Percentiles rank a stretch among this genome's conserved stretches.
Conservation (phyloP, 2,329 filamentous ascomycete species). For the Verticillium isaacii region DNA sequence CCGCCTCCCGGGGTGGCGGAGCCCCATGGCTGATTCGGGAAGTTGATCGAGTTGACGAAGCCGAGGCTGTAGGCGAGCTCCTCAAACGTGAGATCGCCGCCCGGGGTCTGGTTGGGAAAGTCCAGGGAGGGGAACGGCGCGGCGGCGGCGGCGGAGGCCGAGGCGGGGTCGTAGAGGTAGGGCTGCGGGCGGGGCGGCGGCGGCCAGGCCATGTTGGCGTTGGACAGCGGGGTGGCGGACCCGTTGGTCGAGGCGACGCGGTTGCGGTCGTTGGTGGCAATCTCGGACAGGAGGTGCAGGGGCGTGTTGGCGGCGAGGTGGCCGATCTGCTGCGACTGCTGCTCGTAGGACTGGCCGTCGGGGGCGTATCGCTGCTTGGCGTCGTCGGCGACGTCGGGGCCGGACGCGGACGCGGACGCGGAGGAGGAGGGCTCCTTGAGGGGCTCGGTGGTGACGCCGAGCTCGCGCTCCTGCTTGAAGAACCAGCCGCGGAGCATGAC, state of each 20-base stretch:
- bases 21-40: background rate
- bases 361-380: background rate
- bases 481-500: conserved; percentile 70
- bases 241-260: background rate
- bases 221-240: background rate
- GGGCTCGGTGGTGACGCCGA: background rate
- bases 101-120: background rate
- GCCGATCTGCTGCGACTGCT: conserved; percentile 18
- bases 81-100: conserved; percentile 6
- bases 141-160: conserved; percentile 9
- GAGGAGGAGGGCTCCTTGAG: background rate
- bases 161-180: conserved; percentile 9
- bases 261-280: conserved; percentile 40
- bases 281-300: conserved; percentile 52
- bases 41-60: background rate
- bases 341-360: conserved; percentile 2
- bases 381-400: background rate
- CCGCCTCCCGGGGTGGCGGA: conserved; percentile 10
- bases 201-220: background rate
- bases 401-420: conserved; percentile 2
- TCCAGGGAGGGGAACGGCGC: background rate
- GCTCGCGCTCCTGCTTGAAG: conserved; percentile 38
- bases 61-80: conserved; percentile 11
- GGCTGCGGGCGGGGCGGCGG: conserved; percentile 1
- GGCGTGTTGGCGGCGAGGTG: conserved; percentile 42